Conservation (phyloP, 1,284 basidiomycete genomes). For the Athelia psychrophila region DNA sequence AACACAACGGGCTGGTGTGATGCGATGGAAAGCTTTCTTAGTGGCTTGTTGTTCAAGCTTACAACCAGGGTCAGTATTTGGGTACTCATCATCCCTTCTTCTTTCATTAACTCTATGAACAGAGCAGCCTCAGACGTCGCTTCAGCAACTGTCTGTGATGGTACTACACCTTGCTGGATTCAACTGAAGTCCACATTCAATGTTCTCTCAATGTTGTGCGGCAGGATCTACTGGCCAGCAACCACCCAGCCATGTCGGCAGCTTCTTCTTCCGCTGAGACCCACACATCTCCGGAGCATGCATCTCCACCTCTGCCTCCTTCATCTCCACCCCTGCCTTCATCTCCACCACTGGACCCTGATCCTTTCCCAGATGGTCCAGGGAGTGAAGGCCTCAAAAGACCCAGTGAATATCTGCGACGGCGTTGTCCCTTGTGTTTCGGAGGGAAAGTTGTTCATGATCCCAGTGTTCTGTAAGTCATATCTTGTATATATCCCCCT, state of each 20-base stretch:
- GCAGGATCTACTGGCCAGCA: no score
- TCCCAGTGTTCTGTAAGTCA: background rate
- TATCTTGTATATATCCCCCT: background rate
- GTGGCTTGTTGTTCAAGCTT: slow-evolving; percentile 4
- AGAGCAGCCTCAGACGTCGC: no score
- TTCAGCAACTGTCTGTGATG: no score
- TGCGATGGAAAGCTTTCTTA: slow-evolving; percentile 8
- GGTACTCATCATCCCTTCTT: no score
- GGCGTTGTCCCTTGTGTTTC: slow-evolving; percentile 9
- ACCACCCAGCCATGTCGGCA: no score
- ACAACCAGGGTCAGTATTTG: slow-evolving; percentile 2
- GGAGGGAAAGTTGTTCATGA: slow-evolving; percentile 2
- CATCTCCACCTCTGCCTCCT: slow-evolving; percentile 7
- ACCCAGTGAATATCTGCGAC: slow-evolving; percentile 5
- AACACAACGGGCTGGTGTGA: slow-evolving; percentile 12
- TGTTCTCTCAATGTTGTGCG: no score
- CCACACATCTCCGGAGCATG: no score
- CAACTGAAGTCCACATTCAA: no score
- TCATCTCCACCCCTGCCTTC: background rate
- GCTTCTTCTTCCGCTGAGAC: no score
- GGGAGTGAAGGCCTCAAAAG: background rate
- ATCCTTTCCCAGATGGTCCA: background rate
- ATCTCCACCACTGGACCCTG: background rate
- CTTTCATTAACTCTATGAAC: no score
- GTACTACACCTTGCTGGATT: no score